Percentiles rank a stretch among this genome's conserved stretches.
These are phyloP conservation scores for Fagopyrum homotropicum DNA, from an alignment of 148 eudicot genomes.

Conservation along the genomic window DNA sequence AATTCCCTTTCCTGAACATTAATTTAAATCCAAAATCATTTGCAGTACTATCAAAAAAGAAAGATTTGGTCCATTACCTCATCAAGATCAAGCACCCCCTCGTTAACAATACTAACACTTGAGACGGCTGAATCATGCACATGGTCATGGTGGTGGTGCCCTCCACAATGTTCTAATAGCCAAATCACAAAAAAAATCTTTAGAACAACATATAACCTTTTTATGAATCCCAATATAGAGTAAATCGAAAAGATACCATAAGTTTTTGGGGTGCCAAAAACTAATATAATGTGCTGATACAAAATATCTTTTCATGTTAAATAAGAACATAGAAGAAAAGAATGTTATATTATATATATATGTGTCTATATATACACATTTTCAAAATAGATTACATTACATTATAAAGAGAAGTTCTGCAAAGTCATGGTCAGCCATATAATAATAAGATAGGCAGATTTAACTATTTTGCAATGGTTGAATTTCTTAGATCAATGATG, in stretches of 20 bases:
- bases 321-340: too few relatives aligned
- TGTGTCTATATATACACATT: too few relatives aligned
- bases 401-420: not conserved
- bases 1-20: too few relatives aligned
- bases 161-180: constrained; percentile 51
- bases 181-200: not conserved
- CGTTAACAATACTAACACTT: constrained; percentile 88
- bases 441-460: too few relatives aligned
- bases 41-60: not conserved
- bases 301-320: too few relatives aligned
- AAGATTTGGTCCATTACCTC: constrained; percentile 42
- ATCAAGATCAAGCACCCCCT: constrained; percentile 78
- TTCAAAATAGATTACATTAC: not conserved
- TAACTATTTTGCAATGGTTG: too few relatives aligned
- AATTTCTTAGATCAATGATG: not conserved
- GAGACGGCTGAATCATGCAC: constrained; percentile 81
- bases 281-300: too few relatives aligned
- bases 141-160: constrained; percentile 84
- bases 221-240: not conserved
- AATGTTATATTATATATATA: too few relatives aligned
- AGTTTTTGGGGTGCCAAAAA: too few relatives aligned
- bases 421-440: too few relatives aligned
- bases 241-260: not conserved
- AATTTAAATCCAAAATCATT: too few relatives aligned
- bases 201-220: not conserved